Evolutionary conservation across 371 early-diverging fungal genomes (phyloP), one percentile per base, ranked within the genome.

Genomic region (Actinomucor elegans): DNA sequence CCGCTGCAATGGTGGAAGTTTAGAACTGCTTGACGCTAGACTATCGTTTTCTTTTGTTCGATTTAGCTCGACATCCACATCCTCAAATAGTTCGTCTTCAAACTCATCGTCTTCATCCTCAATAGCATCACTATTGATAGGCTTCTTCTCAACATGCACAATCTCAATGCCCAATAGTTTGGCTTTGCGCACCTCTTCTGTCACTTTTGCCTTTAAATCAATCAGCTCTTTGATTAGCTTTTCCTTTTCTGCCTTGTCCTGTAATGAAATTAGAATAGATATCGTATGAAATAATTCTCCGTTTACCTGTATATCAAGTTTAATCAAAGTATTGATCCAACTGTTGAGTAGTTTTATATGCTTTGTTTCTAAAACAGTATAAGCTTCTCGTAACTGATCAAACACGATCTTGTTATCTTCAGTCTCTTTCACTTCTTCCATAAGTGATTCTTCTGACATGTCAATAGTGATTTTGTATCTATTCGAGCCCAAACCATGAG

Each of bases 401-500:
- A 77, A 89, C 0, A 89, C 48, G 15, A 81, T 71, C 14, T 55
- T 41, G 41, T 87, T 89, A 0, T 83, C 85, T 1, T 70, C 68
- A 0, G 83, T 71, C 41, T 89, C 90, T 7, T 69, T 49, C 0
- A 86, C 62, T 8, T 80, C 80, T 11, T 71, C 70, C 38, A 75
- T 69, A 1, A 79, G 55, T 0, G 80, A 67, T 6, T 68, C 70
- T 14, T 78, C 75, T 4, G 79, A 71, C 33, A 87, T 38, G 36
- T 76, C 68, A 51, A 88, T 73, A 8, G 77, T 75, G 27, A 89
- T 71, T 28, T 66, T 72, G 37, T 88, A 87, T 2, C 86, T 73
- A 47, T 73, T 80, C 2, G 85, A 82, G 5, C 85, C 88, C 38
- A 89, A 72, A 4, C 85, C 86, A 51, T 77, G 71, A 0, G 69